phyloP scores from a whole-genome alignment of 1,139 yeast genomes.

The Casaregolazyma suthepensis region DNA sequence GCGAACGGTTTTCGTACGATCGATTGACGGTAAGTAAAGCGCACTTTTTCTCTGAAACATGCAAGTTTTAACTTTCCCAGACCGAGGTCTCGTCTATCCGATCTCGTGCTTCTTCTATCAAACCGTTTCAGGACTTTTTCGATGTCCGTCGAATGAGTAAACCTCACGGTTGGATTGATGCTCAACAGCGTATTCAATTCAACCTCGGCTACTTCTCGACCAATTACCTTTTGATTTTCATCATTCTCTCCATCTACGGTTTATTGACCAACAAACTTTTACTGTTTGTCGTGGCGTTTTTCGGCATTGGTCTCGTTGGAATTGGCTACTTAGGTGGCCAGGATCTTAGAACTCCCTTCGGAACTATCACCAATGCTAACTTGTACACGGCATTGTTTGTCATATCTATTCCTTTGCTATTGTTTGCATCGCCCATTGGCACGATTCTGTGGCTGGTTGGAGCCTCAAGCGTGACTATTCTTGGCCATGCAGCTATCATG shows the following conservation, averaged over 20 bases:
- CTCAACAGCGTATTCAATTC: conserved; percentile 81
- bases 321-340: conserved; percentile 75
- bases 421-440: conserved; percentile 88
- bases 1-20: conserved; percentile 49
- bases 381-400: conserved; percentile 76
- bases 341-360: conserved; percentile 55
- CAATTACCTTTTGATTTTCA: conserved; percentile 73
- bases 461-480: conserved; percentile 78
- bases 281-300: conserved; percentile 62
- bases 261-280: conserved; percentile 78
- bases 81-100: conserved; percentile 46
- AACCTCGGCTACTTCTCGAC: conserved; percentile 84
- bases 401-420: conserved; percentile 74
- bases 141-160: conserved; percentile 84
- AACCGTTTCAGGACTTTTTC: conserved; percentile 90
- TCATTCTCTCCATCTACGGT: conserved; percentile 62
- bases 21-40: conserved; percentile 39
- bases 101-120: conserved; percentile 61
- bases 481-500: conserved; percentile 89
- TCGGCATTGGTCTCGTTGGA: conserved; percentile 63
- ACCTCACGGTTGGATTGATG: conserved; percentile 83
- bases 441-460: conserved; percentile 97
- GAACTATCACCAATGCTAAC: conserved; percentile 59
- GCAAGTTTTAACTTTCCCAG: conserved; percentile 17
- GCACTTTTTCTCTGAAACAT: not conserved